These are phyloP conservation scores for Flaveria sonorensis DNA, from an alignment of 129 eudicot species.

Conservation along the genomic window DNA sequence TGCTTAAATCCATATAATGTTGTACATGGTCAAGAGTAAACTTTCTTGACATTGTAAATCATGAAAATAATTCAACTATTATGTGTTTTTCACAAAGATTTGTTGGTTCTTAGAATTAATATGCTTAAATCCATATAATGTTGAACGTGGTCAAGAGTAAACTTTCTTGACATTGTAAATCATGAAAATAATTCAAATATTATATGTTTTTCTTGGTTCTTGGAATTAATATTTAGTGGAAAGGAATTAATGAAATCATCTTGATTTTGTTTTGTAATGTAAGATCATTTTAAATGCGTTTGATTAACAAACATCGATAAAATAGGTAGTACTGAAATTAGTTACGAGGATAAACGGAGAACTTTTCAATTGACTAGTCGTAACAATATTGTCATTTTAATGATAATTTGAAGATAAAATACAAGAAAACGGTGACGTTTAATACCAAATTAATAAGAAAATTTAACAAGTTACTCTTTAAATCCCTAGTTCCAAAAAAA, in stretches of 20 bases:
- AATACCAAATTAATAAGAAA: no score
- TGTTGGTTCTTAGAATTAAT: not conserved
- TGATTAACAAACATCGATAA: slow-evolving; percentile 16
- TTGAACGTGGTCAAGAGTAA: no score
- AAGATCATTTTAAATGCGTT: slow-evolving; percentile 18
- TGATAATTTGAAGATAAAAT: slow-evolving; percentile 23
- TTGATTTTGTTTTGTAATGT: slow-evolving; percentile 19
- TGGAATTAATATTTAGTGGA: not conserved
- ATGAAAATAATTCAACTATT: not conserved
- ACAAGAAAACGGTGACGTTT: no score
- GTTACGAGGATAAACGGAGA: not conserved
- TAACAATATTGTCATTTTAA: no score
- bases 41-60: slow-evolving; percentile 23
- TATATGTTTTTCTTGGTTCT: not conserved
- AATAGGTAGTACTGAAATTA: slow-evolving; percentile 35
- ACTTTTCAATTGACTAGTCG: no score
- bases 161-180: slow-evolving; percentile 23
- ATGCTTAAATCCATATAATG: no score
- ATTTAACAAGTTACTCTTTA: not conserved
- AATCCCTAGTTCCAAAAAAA: slow-evolving; percentile 43
- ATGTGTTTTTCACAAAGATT: not conserved
- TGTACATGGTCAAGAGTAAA: slow-evolving; percentile 24
- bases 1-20: slow-evolving; percentile 10
- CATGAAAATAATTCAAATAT: slow-evolving; percentile 1
- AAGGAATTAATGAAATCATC: slow-evolving; percentile 13